These are phyloP conservation scores for Ophiostoma perfectum DNA, from an alignment of 2,329 filamentous ascomycete genomes.

Conservation along the genomic window DNA sequence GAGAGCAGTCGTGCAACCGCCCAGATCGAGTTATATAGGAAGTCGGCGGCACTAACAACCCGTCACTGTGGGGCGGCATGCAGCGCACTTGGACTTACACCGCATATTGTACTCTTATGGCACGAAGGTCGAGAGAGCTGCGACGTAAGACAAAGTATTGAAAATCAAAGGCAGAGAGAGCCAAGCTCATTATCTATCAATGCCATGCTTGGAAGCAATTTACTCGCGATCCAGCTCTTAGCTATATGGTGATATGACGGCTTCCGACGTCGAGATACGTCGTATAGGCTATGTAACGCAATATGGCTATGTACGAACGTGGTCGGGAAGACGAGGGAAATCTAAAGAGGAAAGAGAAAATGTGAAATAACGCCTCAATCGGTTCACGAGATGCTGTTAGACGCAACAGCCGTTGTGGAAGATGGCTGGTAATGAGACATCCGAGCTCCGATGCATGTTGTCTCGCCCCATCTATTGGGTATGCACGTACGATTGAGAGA, in stretches of 20 bases:
- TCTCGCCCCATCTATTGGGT: not conserved
- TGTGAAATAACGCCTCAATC: not conserved
- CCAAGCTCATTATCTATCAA: too few species aligned
- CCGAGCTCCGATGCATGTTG: not conserved
- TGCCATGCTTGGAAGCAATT: too few species aligned
- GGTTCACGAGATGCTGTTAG: not conserved
- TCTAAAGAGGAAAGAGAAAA: not conserved
- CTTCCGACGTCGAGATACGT: too few species aligned
- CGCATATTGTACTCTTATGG: not conserved
- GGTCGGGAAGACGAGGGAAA: too few species aligned
- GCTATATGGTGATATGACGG: too few species aligned
- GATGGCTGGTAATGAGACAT: not conserved
- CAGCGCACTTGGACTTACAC: not conserved
- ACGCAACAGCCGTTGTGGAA: not conserved
- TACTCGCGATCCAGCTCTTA: too few species aligned
- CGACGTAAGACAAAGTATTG: not conserved
- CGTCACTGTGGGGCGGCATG: conserved; percentile 12
- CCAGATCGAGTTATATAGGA: conserved; percentile 12
- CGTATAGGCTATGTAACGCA: too few species aligned
- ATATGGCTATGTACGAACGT: too few species aligned
- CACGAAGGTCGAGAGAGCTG: too few species aligned
- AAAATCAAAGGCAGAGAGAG: not conserved
- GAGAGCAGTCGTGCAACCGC: conserved; percentile 25
- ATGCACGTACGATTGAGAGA: not conserved
- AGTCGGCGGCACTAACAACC: not conserved